Evolutionary conservation across 2,329 filamentous ascomycete species (phyloP).

Genomic region (Colletotrichum lini): DNA sequence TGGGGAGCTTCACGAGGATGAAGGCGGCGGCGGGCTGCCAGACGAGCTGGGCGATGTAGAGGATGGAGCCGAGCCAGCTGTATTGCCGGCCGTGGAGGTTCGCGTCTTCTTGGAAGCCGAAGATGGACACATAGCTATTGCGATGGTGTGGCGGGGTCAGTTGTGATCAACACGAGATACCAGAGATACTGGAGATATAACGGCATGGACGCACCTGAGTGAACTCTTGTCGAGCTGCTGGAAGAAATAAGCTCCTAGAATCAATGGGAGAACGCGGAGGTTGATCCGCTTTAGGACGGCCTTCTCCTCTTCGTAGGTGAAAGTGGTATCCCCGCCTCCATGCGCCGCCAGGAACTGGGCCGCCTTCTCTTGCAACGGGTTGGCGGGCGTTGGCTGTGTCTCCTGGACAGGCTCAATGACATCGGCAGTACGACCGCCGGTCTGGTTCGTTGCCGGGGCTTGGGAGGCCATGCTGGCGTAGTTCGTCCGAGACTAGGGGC

Average conservation of each 20-base stretch:
- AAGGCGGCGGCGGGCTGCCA: slow-evolving; percentile 45
- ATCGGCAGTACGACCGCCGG: neutral
- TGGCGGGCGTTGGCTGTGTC: neutral
- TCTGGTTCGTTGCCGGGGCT: neutral
- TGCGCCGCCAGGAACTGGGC: slow-evolving; percentile 61
- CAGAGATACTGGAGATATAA: neutral
- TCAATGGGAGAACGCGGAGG: slow-evolving; percentile 62
- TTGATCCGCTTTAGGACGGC: slow-evolving; percentile 63
- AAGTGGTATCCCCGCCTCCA: slow-evolving; percentile 53
- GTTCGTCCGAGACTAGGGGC: neutral
- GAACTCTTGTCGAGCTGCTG: slow-evolving; percentile 69
- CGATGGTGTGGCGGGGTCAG: neutral
- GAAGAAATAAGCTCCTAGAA: slow-evolving; percentile 71
- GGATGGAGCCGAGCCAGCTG: slow-evolving; percentile 71
- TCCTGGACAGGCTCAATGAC: slow-evolving; percentile 18
- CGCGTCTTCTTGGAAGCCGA: slow-evolving; percentile 70
- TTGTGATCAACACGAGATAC: fast-evolving
- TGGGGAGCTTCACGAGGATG: slow-evolving; percentile 46
- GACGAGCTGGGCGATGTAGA: slow-evolving; percentile 54
- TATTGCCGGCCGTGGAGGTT: slow-evolving; percentile 68
- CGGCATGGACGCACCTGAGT: slow-evolving; percentile 53
- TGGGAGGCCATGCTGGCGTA: slow-evolving; percentile 7
- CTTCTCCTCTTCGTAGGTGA: slow-evolving; percentile 66
- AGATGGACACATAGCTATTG: slow-evolving; percentile 70
- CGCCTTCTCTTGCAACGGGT: slow-evolving; percentile 55